These are phyloP conservation scores for Penstemon davidsonii DNA, from an alignment of 257 asterid species.

Conservation along the genomic window DNA sequence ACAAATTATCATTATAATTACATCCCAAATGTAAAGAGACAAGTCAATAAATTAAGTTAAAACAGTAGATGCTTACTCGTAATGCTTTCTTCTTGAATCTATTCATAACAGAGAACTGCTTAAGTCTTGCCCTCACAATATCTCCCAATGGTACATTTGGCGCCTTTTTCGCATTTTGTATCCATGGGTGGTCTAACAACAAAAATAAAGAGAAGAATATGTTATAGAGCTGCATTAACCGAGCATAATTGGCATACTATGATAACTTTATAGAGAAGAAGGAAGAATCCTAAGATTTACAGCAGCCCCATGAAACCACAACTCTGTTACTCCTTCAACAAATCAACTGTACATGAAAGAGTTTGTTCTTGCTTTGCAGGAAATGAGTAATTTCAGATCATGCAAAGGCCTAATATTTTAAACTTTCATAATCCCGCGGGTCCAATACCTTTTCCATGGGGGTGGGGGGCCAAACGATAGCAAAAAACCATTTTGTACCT, in stretches of 20 bases:
- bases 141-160: slow-evolving; percentile 90
- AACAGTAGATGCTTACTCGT: slow-evolving; percentile 56
- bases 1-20: neutral
- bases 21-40: neutral
- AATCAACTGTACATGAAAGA: slow-evolving; percentile 6
- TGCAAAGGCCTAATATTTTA: slow-evolving; percentile 6
- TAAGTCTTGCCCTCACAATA: slow-evolving; percentile 80
- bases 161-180: slow-evolving; percentile 83
- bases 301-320: slow-evolving; percentile 10
- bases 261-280: neutral
- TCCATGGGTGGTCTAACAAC: slow-evolving; percentile 82
- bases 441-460: too few relatives aligned
- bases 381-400: slow-evolving; percentile 1
- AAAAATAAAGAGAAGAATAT: slow-evolving; percentile 24
- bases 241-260: slow-evolving; percentile 16
- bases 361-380: slow-evolving; percentile 4
- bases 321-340: slow-evolving; percentile 7
- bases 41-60: neutral
- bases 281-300: neutral
- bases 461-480: neutral
- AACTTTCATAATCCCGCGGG: slow-evolving; percentile 1
- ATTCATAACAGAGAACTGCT: slow-evolving; percentile 87
- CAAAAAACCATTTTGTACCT: slow-evolving; percentile 15
- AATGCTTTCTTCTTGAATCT: slow-evolving; percentile 88
- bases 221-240: slow-evolving; percentile 25